Conservation (phyloP, 306 rosid genomes). For the Psophocarpus tetragonolobus region DNA sequence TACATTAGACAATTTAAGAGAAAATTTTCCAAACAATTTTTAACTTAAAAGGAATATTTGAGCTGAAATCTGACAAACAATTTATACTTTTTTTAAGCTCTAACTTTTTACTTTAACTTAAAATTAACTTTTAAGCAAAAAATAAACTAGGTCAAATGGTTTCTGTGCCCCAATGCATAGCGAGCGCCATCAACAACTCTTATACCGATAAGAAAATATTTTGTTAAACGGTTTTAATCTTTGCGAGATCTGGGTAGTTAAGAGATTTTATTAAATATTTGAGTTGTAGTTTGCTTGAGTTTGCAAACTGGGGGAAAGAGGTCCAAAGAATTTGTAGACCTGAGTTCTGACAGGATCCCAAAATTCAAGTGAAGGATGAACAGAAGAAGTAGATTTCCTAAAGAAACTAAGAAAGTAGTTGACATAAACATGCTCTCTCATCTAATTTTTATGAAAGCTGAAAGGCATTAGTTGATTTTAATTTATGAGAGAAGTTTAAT, state of each 20-base stretch:
- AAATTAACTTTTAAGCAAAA: no score
- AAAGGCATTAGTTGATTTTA: background rate
- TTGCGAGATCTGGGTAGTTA: background rate
- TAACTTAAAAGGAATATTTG: no score
- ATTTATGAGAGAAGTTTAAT: background rate
- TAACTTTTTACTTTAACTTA: no score
- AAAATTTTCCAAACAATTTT: no score
- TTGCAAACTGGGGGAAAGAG: background rate
- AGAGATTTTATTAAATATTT: background rate
- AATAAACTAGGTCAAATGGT: no score
- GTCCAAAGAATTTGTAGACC: background rate
- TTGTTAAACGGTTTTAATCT: background rate
- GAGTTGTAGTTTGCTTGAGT: background rate
- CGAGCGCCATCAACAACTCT: background rate
- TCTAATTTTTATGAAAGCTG: background rate
- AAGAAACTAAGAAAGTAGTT: background rate
- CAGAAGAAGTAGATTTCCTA: conserved; percentile 1
- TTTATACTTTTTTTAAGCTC: no score
- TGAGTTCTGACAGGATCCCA: background rate
- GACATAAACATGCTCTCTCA: background rate
- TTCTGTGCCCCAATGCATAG: no score
- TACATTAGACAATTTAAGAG: no score
- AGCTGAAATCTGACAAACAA: no score
- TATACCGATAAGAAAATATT: background rate
- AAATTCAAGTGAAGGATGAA: conserved; percentile 1